Evolutionary conservation across 208 protist genomes (phyloP), one percentile per base, ranked within the genome.

Genomic region (Wallacemonas sp.): DNA sequence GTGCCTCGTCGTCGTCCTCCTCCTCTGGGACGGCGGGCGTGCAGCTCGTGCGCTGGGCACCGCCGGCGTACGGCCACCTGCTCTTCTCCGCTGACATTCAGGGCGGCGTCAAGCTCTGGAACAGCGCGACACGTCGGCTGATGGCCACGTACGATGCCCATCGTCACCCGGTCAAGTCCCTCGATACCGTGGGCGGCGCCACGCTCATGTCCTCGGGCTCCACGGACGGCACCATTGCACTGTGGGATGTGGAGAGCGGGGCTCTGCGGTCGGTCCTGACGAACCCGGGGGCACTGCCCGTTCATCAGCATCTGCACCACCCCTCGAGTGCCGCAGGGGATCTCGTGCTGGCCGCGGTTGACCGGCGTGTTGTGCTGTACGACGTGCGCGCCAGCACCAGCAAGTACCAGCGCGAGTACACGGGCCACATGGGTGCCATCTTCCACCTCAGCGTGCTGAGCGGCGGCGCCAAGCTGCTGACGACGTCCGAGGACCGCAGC

Each of bases 221-320:
- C 0, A 94, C 97, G 44, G 96, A 98, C 72, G 80, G 91, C 28
- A 88, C 80, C 14, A 78, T 94, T 8, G 83, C 78, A n/a, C 22
- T 92, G 50, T 99, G 98, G 97, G 98, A 99, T 70, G 97, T 97
- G 1, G 97, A 98, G 70, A 89, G 82, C 5, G 97, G 88, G 22
- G 67, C 45, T 8, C 81, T 86, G 65, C 48, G 87, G 16, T 61
- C 68, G 1, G 71, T 86, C 8, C 93, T 95, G 36, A 92, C 72
- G 3, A 98, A 87, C 68, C 61, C 72, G 0, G 86, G 90, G 16
- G 33, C 26, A 10, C 71, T 88, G 26, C 80, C 84, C 1, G 84
- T 86, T n/a, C 70, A 82, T 25, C 81, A 91, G 74, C 89, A 95
- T 52, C 55, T 82, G 16, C 85, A 92, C 70, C 89, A 93, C 72